These are phyloP conservation scores for Trichodelitschia bisporula DNA, from an alignment of 495 filamentous ascomycete genomes.

Conservation along the genomic window DNA sequence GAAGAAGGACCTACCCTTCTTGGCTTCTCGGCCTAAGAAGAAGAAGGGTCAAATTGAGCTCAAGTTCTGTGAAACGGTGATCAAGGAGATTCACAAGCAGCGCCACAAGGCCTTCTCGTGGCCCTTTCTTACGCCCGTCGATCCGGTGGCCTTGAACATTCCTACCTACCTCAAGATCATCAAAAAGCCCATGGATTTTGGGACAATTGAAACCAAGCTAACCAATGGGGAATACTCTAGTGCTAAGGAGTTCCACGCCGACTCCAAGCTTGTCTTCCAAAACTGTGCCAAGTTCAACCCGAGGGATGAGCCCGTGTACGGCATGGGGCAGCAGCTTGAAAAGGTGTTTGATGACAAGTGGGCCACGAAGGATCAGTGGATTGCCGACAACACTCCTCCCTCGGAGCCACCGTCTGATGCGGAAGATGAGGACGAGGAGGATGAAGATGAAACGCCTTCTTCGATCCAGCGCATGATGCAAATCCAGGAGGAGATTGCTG, in stretches of 20 bases:
- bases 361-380: slow-evolving; percentile 46
- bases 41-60: slow-evolving; percentile 82
- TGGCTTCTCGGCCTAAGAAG: slow-evolving; percentile 60
- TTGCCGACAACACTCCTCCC: slow-evolving; percentile 42
- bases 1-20: slow-evolving; percentile 62
- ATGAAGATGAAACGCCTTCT: slow-evolving; percentile 43
- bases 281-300: slow-evolving; percentile 91
- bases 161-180: slow-evolving; percentile 80
- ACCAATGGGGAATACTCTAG: slow-evolving; percentile 59
- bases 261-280: slow-evolving; percentile 59
- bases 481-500: slow-evolving; percentile 39
- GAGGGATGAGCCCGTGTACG: slow-evolving; percentile 42
- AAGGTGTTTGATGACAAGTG: slow-evolving; percentile 49
- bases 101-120: slow-evolving; percentile 38
- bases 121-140: slow-evolving; percentile 62
- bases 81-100: slow-evolving; percentile 52
- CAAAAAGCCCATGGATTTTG: slow-evolving; percentile 89
- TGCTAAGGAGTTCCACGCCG: slow-evolving; percentile 62
- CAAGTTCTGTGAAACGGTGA: slow-evolving; percentile 63
- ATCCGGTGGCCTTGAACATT: slow-evolving; percentile 85
- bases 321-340: slow-evolving; percentile 43
- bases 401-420: slow-evolving; percentile 21
- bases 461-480: slow-evolving; percentile 41
- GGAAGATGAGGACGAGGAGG: slow-evolving; percentile 29
- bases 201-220: slow-evolving; percentile 51